phyloP scores from a whole-genome alignment of 441 rosid genomes.

The Euphorbia corollata region DNA sequence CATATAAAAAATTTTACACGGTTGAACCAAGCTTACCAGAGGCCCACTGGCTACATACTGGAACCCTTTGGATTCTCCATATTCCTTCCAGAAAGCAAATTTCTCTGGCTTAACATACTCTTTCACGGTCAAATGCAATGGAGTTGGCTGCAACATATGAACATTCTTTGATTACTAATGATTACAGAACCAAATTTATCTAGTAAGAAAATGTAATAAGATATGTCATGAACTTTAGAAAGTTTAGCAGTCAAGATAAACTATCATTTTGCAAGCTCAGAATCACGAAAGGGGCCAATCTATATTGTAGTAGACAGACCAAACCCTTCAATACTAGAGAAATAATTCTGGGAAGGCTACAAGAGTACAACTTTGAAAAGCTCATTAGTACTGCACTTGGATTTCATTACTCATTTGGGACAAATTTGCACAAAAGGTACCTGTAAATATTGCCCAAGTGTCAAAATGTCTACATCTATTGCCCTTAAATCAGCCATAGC shows the following conservation, averaged over 20 bases:
- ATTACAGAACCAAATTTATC: background rate
- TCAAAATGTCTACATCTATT: slow-evolving; percentile 79
- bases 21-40: slow-evolving; percentile 43
- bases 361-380: background rate
- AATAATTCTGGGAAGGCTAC: background rate
- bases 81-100: slow-evolving; percentile 84
- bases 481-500: slow-evolving; percentile 88
- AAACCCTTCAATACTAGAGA: background rate
- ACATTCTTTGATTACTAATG: slow-evolving; percentile 3
- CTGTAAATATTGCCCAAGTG: slow-evolving; percentile 97
- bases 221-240: background rate
- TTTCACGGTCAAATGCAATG: slow-evolving; percentile 88
- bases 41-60: slow-evolving; percentile 96
- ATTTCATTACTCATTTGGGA: slow-evolving; percentile 1
- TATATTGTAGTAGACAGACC: background rate
- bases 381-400: background rate
- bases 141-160: slow-evolving; percentile 70
- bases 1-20: background rate
- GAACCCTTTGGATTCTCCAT: slow-evolving; percentile 90
- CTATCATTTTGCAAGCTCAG: background rate
- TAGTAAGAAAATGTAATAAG: background rate
- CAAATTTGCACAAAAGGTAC: slow-evolving; percentile 26
- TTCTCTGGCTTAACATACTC: slow-evolving; percentile 90
- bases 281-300: background rate
- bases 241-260: slow-evolving; percentile 5